These are phyloP conservation scores for Chiua virens DNA, from an alignment of 768 basidiomycete genomes.

Conservation along the genomic window DNA sequence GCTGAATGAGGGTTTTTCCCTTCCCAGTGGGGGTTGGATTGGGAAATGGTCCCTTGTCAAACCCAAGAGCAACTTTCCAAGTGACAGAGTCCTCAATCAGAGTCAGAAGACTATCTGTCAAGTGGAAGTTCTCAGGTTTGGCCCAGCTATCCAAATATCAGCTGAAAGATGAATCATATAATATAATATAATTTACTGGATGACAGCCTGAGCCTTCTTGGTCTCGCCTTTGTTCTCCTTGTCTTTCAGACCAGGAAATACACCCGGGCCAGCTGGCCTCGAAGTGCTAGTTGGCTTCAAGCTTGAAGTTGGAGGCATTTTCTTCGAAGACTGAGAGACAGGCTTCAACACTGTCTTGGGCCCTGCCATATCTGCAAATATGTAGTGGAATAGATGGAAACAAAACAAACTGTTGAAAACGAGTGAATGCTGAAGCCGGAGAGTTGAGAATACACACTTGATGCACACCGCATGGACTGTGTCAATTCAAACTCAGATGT, in stretches of 20 bases:
- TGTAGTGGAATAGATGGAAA: too few relatives aligned
- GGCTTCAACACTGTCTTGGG: too few relatives aligned
- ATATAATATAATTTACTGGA: too few relatives aligned
- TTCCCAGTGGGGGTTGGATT: conserved; percentile 4
- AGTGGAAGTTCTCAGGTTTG: conserved; percentile 1
- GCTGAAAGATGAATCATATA: neutral
- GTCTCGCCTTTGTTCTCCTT: neutral
- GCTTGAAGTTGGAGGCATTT: too few relatives aligned
- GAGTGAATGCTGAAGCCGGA: too few relatives aligned
- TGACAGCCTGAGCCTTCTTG: neutral
- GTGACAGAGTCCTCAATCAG: conserved; percentile 18
- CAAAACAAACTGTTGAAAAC: too few relatives aligned
- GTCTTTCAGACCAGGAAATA: neutral
- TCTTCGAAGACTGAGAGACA: too few relatives aligned
- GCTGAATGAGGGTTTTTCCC: conserved; percentile 1
- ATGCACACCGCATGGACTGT: too few relatives aligned
- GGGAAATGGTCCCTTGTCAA: conserved; percentile 9
- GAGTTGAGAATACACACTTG: too few relatives aligned
- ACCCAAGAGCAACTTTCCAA: conserved; percentile 22
- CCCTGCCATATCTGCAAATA: too few relatives aligned
- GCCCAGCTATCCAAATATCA: conserved; percentile 4
- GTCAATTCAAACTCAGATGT: neutral
- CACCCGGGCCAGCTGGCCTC: too few relatives aligned
- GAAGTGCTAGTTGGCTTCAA: too few relatives aligned
- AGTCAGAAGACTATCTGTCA: conserved; percentile 21